Evolutionary conservation across 2,329 filamentous ascomycete species (phyloP).

Genomic region (Colletotrichum sp.): DNA sequence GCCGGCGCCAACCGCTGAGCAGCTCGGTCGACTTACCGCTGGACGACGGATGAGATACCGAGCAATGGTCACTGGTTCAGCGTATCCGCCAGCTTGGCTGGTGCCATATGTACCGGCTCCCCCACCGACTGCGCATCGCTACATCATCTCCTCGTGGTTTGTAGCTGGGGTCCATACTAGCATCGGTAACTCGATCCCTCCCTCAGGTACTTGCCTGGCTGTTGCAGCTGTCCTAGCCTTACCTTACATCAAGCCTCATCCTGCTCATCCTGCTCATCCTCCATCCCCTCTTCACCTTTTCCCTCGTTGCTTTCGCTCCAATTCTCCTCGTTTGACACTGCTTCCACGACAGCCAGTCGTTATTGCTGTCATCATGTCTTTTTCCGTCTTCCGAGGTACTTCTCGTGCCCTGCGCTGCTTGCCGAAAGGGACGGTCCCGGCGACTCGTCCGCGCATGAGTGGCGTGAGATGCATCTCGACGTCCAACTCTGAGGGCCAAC

Average conservation of each 20-base stretch:
- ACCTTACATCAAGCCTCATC: neutral
- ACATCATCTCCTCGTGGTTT: neutral
- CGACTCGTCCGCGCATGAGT: constrained; percentile 3
- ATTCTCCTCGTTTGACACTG: neutral
- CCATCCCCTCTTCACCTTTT: neutral
- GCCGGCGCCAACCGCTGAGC: neutral
- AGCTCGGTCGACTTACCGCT: constrained; percentile 12
- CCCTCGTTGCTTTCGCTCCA: neutral
- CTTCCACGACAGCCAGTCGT: neutral
- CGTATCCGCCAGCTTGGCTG: neutral
- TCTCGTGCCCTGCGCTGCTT: constrained; percentile 51
- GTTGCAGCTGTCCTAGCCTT: neutral
- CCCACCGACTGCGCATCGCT: neutral
- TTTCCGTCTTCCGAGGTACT: constrained; percentile 52
- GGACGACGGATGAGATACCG: neutral
- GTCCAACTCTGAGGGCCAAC: constrained; percentile 59
- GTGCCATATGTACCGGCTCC: constrained; percentile 11
- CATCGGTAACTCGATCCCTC: neutral
- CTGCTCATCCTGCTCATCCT: neutral
- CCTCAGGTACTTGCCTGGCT: neutral
- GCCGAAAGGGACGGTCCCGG: constrained; percentile 33
- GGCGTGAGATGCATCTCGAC: constrained; percentile 49
- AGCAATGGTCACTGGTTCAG: neutral
- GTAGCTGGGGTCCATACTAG: neutral
- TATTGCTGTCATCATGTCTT: constrained; percentile 45